Evolutionary conservation across 23 red algal genomes (phyloP), one percentile per base, ranked within the genome.

Genomic region (Gracilaria domingensis): DNA sequence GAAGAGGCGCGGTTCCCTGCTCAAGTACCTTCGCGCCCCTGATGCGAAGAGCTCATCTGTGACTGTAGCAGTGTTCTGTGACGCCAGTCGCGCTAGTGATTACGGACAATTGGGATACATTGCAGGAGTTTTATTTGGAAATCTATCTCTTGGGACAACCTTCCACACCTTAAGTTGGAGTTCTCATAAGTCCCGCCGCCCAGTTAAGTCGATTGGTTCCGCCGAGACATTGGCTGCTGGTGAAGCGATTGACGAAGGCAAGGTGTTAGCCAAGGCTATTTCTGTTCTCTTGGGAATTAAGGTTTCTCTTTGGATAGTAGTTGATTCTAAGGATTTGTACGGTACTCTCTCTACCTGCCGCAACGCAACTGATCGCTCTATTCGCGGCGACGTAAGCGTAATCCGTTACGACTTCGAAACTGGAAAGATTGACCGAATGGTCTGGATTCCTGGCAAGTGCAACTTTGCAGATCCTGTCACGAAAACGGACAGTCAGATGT

Each of bases 361-460:
- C 7, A 67, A 83, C 21, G 57, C 57, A 14, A 36, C 61, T 1
- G 80, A 83, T 24, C 1, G 54, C 0, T 83, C 59, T 25, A 83
- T 83, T 47, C 50, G 80, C 26, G 80, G 80, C 21, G 80, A 83
- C 48, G 57, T 83, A 20, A 8, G 0, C 32, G 50, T 47, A 0
- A 60, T 83, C 33, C 34, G 83, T 42, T 86, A 71, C 65, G 60
- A 75, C 0, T 86, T 86, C 32, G 83, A 86, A 74, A 86, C 83
- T 1, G 35, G n/a, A 8, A 73, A 74, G n/a, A n/a, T 86, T 37
- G n/a, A 86, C n/a, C 30, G 83, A 51, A 71, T 86, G 45, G 23
- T 86, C 13, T 86, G 34, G 57, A 83, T 66, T 66, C 80, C 55
- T 6, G 80, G 80, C 8, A 65, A 38, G 33, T 42, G 9, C 0